Evolutionary conservation across 345 rosid genomes (phyloP), one percentile per base, ranked within the genome.

Genomic region (Salix dunnii): DNA sequence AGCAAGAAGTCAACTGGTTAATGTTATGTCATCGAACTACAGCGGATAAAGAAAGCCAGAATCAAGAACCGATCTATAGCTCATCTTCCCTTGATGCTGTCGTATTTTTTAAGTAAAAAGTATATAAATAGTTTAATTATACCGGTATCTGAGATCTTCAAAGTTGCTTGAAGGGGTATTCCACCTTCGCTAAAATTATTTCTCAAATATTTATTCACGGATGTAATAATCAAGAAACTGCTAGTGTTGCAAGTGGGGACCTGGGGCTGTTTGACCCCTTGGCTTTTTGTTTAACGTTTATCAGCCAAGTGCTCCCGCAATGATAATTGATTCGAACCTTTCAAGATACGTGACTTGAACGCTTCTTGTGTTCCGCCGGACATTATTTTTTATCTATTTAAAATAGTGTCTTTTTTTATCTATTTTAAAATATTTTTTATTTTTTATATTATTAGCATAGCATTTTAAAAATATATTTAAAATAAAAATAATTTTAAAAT

Each of bases 111-210:
- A 10, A 4, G 13, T 33, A 33, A 55, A 67, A 67, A 20, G 31
- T 0, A 21, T 21, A 0, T 10, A 28, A 17, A 25, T 8, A 73
- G 28, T 17, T 12, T 18, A 42, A 31, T 30, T 5, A 1, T 28
- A 63, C 61, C 63, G 76, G 76, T 63, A 74, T 74, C 60, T 28
- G 70, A 74, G 30, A 18, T 28, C 60, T 27, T 23, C 75, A 23
- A 74, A 40, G 31, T 55, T 67, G 69, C 48, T 62, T 18, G 63
- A 64, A 42, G 42, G 46, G 76, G 75, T 40, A 25, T 40, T 20
- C 76, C 70, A 46, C 70, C 46, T 74, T 25, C 46, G n/a, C n/a
- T 64, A 55, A n/a, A 40, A 46, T 46, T 46, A 46, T 3, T 46
- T 12, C 17, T n/a, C 27, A 55, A 55, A 55, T 55, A 16, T 46